These are phyloP conservation scores for Coemansia sp. DNA, from an alignment of 192 early-diverging fungal species.

Conservation along the genomic window DNA sequence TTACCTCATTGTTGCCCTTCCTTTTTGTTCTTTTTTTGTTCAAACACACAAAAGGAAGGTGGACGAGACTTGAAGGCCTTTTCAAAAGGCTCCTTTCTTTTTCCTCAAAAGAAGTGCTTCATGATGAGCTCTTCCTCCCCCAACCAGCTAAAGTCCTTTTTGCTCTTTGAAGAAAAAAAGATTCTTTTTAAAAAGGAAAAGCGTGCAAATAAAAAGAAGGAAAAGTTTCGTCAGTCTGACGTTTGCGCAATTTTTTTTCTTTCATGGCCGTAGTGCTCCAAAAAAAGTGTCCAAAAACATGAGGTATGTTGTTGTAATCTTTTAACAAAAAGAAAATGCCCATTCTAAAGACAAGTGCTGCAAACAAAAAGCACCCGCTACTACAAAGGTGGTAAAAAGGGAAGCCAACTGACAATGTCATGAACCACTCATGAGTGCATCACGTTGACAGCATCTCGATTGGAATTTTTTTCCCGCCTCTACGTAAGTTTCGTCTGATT, in stretches of 20 bases:
- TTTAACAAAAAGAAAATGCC: background rate
- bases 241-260: too few relatives aligned
- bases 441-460: background rate
- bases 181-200: background rate
- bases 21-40: background rate
- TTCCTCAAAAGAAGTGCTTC: background rate
- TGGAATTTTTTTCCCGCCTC: too few relatives aligned
- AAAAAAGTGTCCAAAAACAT: background rate
- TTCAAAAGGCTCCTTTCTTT: background rate
- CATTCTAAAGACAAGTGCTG: background rate
- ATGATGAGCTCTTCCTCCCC: background rate
- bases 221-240: background rate
- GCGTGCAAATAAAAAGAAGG: background rate
- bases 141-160: background rate
- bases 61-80: background rate
- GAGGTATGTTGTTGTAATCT: background rate
- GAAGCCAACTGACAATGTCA: background rate
- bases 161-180: background rate
- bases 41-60: background rate
- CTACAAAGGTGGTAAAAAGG: background rate
- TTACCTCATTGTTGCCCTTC: background rate
- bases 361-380: background rate
- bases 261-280: background rate
- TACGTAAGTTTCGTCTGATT: background rate
- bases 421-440: background rate